Evolutionary conservation across 345 rosid genomes (phyloP).

Genomic region (Euphorbia pulcherrima): DNA sequence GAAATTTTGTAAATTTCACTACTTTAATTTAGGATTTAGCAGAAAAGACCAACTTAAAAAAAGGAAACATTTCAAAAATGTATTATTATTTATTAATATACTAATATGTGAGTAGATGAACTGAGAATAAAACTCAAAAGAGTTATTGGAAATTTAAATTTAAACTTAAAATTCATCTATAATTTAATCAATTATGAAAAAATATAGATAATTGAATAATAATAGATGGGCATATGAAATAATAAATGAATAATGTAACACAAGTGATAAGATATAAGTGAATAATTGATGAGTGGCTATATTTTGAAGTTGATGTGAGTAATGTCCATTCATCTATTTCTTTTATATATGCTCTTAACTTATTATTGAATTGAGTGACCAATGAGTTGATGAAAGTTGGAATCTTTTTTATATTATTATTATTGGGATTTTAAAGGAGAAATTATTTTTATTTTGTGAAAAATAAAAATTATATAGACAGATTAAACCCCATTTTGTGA

Average conservation of each 20-base stretch:
- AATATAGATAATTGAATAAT: not conserved
- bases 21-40: not conserved
- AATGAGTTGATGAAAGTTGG: not conserved
- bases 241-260: conserved; percentile 8
- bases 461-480: not conserved
- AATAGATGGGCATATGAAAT: not conserved
- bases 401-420: conserved; percentile 6
- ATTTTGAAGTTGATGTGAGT: conserved; percentile 7
- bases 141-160: too few species aligned
- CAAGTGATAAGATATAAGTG: conserved; percentile 8
- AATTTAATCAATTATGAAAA: too few species aligned
- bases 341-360: too few species aligned
- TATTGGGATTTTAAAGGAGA: not conserved
- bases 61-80: too few species aligned
- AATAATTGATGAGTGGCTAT: conserved; percentile 16
- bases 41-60: not conserved
- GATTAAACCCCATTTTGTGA: not conserved
- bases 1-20: too few species aligned
- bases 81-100: too few species aligned
- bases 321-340: not conserved
- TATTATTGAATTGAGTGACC: not conserved
- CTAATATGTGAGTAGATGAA: too few species aligned
- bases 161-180: too few species aligned
- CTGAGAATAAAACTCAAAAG: too few species aligned
- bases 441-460: not conserved